Percentiles rank a stretch among this genome's conserved stretches.
These are phyloP conservation scores for Starmerella potacharoeniae DNA, from an alignment of 805 yeast genomes.

Conservation along the genomic window DNA sequence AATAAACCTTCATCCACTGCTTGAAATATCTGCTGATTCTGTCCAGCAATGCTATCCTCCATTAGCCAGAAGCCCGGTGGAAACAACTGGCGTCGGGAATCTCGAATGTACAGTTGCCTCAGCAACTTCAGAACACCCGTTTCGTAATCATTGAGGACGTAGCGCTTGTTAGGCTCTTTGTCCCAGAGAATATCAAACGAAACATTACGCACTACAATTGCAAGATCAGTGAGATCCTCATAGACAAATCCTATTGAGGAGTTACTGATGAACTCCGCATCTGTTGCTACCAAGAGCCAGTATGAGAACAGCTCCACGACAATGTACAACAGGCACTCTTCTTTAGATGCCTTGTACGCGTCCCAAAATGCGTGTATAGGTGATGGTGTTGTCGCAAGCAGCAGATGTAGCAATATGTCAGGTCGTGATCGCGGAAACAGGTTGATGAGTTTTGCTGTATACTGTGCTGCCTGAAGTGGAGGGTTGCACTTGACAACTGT, in stretches of 20 bases:
- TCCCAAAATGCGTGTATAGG: conserved; percentile 15
- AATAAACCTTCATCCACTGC: not conserved
- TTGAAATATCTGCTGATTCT: not conserved
- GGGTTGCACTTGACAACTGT: not conserved
- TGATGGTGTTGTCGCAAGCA: conserved; percentile 12
- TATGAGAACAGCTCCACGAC: conserved; percentile 55
- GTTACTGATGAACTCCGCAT: conserved; percentile 44
- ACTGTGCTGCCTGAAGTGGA: not conserved
- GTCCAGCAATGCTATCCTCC: conserved; percentile 7
- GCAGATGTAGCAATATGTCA: conserved; percentile 3
- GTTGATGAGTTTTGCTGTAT: conserved; percentile 16
- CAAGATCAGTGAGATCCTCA: conserved; percentile 33
- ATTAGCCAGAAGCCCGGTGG: conserved; percentile 46
- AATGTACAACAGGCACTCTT: conserved; percentile 32
- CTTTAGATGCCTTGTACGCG: conserved; percentile 1
- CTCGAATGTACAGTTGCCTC: conserved; percentile 54
- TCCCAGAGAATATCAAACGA: conserved; percentile 42
- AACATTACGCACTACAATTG: conserved; percentile 40
- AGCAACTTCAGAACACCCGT: conserved; percentile 40
- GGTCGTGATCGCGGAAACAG: conserved; percentile 6
- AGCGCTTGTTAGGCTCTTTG: conserved; percentile 9
- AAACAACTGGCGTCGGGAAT: conserved; percentile 48
- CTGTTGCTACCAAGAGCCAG: conserved; percentile 56
- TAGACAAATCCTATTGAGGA: conserved; percentile 33
- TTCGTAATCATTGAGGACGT: conserved; percentile 19